Evolutionary conservation across 768 basidiomycete species (phyloP).

Genomic region (Cantharellus cinnabarinus): DNA sequence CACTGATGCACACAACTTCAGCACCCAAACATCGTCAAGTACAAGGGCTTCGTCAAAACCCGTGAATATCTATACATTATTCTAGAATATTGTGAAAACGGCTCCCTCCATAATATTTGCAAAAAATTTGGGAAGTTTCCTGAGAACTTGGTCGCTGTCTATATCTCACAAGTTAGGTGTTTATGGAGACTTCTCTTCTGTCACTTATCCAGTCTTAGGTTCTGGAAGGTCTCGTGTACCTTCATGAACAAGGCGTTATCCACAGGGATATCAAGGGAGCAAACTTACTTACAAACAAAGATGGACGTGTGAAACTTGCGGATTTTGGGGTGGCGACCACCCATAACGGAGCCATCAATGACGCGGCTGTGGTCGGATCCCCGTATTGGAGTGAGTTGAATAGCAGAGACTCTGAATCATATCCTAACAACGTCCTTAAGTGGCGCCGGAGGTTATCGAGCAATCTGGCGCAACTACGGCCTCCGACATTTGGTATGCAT

Average conservation of each 20-base stretch:
- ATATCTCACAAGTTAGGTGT: slow-evolving; percentile 50
- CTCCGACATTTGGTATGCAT: slow-evolving; percentile 71
- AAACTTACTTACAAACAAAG: slow-evolving; percentile 96
- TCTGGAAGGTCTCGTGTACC: slow-evolving; percentile 83
- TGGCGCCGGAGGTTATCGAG: slow-evolving; percentile 99
- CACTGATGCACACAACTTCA: slow-evolving; percentile 15
- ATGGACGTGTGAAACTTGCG: slow-evolving; percentile 94
- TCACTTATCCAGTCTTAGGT: slow-evolving; percentile 20
- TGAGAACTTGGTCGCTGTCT: slow-evolving; percentile 87
- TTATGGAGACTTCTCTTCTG: not conserved
- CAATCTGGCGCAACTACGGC: slow-evolving; percentile 93
- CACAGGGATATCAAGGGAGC: slow-evolving; percentile 99
- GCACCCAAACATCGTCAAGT: slow-evolving; percentile 97
- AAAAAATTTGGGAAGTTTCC: slow-evolving; percentile 98
- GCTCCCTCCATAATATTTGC: slow-evolving; percentile 83
- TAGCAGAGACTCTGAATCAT: not conserved
- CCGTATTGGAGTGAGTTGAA: slow-evolving; percentile 84
- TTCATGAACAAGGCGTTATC: slow-evolving; percentile 98
- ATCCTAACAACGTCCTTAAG: slow-evolving; percentile 19
- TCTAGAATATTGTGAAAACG: slow-evolving; percentile 98
- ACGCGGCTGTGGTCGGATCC: slow-evolving; percentile 88
- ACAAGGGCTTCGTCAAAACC: slow-evolving; percentile 94
- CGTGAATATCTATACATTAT: slow-evolving; percentile 91
- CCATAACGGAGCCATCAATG: slow-evolving; percentile 49
- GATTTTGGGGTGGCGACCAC: slow-evolving; percentile 94